phyloP scores from a whole-genome alignment of 345 rosid species.

The Hibiscus tridactylites region DNA sequence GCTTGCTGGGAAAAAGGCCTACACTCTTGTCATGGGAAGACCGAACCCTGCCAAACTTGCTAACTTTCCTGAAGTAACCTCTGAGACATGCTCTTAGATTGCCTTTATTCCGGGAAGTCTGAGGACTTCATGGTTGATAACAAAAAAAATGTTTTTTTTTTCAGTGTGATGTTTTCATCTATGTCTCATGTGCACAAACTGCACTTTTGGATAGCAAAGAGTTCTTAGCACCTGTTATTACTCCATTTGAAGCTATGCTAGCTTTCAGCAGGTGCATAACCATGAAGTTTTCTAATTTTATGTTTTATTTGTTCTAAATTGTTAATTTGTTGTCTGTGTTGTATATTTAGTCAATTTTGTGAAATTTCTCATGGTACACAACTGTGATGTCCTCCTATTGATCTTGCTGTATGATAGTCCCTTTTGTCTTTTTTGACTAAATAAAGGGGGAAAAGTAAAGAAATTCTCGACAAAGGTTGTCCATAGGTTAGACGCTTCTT shows the following conservation, averaged over 20 bases:
- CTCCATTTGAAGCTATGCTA: constrained; percentile 83
- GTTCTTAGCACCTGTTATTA: constrained; percentile 82
- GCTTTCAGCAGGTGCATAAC: constrained; percentile 68
- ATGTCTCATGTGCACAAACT: constrained; percentile 84
- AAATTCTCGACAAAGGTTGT: no score
- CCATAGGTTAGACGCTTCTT: no score
- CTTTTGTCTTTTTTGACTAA: no score
- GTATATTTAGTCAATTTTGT: neutral
- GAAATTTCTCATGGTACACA: neutral
- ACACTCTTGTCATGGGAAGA: constrained; percentile 84
- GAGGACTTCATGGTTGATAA: constrained; percentile 1
- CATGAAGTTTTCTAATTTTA: neutral
- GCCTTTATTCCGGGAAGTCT: neutral
- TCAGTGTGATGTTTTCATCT: constrained; percentile 83
- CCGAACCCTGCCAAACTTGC: constrained; percentile 98
- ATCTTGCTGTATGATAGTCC: no score
- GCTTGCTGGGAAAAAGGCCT: constrained; percentile 70
- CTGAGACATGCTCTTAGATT: neutral
- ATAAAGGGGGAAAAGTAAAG: no score
- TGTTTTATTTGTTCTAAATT: neutral
- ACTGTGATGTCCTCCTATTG: no score
- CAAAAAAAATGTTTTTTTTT: constrained; percentile 1
- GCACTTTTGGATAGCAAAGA: constrained; percentile 91
- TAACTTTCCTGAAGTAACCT: constrained; percentile 77
- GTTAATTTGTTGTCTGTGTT: neutral